Evolutionary conservation across 345 rosid genomes (phyloP).

Genomic region (Laguncularia racemosa): DNA sequence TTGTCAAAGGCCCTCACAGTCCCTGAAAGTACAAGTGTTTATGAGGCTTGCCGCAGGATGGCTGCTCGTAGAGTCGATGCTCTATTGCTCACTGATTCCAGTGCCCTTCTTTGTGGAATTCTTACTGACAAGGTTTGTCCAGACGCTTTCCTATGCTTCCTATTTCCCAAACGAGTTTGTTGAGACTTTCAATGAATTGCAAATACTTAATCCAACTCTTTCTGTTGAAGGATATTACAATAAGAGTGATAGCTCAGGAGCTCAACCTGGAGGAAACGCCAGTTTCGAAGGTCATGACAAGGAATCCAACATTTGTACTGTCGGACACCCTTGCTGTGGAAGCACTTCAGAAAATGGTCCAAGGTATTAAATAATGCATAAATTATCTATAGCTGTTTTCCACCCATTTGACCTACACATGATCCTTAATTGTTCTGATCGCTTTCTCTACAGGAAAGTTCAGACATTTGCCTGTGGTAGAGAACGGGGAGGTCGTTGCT

Average conservation of each 20-base stretch:
- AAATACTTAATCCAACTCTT: neutral
- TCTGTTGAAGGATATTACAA: constrained; percentile 66
- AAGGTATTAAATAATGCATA: constrained; percentile 45
- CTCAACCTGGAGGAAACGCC: constrained; percentile 82
- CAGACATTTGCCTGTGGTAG: constrained; percentile 98
- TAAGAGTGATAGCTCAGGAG: constrained; percentile 80
- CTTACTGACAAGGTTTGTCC: constrained; percentile 85
- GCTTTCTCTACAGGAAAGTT: constrained; percentile 62
- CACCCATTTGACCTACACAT: neutral
- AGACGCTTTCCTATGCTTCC: neutral
- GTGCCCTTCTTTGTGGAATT: constrained; percentile 94
- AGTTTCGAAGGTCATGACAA: constrained; percentile 93
- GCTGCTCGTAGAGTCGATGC: constrained; percentile 96
- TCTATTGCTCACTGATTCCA: constrained; percentile 79
- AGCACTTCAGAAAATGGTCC: constrained; percentile 98
- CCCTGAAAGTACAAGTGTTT: constrained; percentile 71
- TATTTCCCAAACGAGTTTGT: neutral
- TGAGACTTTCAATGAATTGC: no score
- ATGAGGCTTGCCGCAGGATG: constrained; percentile 93
- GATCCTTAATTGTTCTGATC: constrained; percentile 7
- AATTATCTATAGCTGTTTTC: constrained; percentile 1
- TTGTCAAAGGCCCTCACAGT: constrained; percentile 87
- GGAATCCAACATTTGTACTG: constrained; percentile 88
- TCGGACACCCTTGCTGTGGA: constrained; percentile 97
- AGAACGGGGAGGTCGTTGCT: constrained; percentile 98